Evolutionary conservation across 2,329 filamentous ascomycete species (phyloP).

Genomic region (Saccharata proteae): DNA sequence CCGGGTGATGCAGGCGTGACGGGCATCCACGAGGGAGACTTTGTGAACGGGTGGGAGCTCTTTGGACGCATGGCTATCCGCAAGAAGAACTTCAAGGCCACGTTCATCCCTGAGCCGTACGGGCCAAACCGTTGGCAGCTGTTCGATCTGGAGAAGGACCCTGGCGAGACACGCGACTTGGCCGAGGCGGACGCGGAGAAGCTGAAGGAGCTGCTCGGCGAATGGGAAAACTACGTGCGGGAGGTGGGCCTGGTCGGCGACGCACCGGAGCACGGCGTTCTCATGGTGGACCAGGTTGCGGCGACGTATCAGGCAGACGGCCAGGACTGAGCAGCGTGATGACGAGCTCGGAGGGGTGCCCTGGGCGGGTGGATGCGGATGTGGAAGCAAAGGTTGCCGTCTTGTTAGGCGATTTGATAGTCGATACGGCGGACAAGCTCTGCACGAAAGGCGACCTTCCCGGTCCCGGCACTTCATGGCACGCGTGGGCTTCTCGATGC

Average conservation of each 20-base stretch:
- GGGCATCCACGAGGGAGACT: conserved; percentile 16
- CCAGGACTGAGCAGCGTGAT: too few relatives aligned
- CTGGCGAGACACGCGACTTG: conserved; percentile 22
- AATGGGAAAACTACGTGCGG: conserved; percentile 15
- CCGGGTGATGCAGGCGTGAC: neutral
- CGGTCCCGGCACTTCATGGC: too few relatives aligned
- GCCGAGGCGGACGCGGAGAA: conserved; percentile 14
- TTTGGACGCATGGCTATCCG: conserved; percentile 23
- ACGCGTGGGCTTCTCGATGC: too few relatives aligned
- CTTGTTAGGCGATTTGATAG: too few relatives aligned
- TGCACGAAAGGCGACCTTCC: too few relatives aligned
- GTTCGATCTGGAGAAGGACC: conserved; percentile 21
- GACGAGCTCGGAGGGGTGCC: too few relatives aligned
- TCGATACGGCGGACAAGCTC: too few relatives aligned
- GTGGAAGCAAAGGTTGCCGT: too few relatives aligned
- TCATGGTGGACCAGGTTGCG: neutral
- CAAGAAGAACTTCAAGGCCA: conserved; percentile 24
- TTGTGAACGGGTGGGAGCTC: conserved; percentile 22
- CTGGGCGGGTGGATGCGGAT: too few relatives aligned
- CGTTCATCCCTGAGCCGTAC: conserved; percentile 17
- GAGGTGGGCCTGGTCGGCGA: conserved; percentile 2
- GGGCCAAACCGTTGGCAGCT: conserved; percentile 23
- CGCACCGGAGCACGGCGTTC: conserved; percentile 2
- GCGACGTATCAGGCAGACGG: neutral
- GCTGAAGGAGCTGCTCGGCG: conserved; percentile 17